phyloP scores from a whole-genome alignment of 768 basidiomycete genomes.

The Macrolepiota dolichaula region DNA sequence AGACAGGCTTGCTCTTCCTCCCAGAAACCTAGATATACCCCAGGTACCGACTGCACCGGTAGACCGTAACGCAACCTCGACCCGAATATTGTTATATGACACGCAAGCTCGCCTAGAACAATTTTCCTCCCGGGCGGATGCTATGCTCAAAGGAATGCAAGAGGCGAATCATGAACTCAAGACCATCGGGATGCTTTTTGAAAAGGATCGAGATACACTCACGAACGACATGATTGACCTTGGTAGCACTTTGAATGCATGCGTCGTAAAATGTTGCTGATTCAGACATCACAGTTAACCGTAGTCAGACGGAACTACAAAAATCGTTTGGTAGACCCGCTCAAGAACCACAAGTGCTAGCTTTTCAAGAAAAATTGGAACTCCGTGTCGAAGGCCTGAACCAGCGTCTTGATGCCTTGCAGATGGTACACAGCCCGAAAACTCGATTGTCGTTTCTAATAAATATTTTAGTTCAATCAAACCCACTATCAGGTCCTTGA shows the following conservation, averaged over 20 bases:
- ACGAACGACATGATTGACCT: conserved; percentile 53
- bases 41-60: conserved; percentile 45
- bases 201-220: conserved; percentile 55
- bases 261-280: conserved; percentile 10
- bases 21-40: conserved; percentile 19
- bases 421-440: conserved; percentile 33
- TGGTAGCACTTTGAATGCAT: conserved; percentile 33
- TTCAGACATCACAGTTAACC: conserved; percentile 42
- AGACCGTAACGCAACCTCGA: conserved; percentile 67
- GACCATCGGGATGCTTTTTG: conserved; percentile 52
- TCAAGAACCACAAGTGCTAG: conserved; percentile 39
- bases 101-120: conserved; percentile 69
- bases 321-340: conserved; percentile 54
- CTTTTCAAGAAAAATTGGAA: conserved; percentile 38
- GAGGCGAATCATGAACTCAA: conserved; percentile 51
- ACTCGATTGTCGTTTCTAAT: conserved; percentile 4
- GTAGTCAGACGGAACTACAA: conserved; percentile 60
- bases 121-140: conserved; percentile 55
- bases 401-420: conserved; percentile 54
- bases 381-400: conserved; percentile 43
- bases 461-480: conserved; percentile 38
- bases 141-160: conserved; percentile 47
- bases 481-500: conserved; percentile 45
- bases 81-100: conserved; percentile 70
- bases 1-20: conserved; percentile 26